Base-by-base conservation (phyloP, 768 basidiomycete genomes). In the Russula virescens region DNA sequence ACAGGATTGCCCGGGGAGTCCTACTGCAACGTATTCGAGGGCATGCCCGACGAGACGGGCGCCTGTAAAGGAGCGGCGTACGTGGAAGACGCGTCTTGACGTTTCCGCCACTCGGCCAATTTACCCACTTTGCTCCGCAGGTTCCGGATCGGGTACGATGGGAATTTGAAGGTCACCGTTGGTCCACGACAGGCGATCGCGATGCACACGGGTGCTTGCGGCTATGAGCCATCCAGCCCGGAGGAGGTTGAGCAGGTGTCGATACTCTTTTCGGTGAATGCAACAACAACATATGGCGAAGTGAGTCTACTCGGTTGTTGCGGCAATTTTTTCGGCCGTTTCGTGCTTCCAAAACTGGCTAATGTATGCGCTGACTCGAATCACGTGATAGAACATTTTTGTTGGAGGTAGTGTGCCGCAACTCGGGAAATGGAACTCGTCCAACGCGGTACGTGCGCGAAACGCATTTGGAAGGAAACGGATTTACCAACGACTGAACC, bases 21-120 rank as follows among this genome's bases (percentile, higher is more conserved):
- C 5, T 88, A 88, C 67, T 88, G 87, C 72, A 83, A 89, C 70
- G 83, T 87, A 21, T 75, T 86, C 40, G 79, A 76, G 53, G 86
- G 86, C 11, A 70, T 66, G 35, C 75, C 71, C 31, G 71, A 71
- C 0, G 71, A 71, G 0, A 65, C 61, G 1, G 80, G 79, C 1
- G 58, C 67, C 1, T 89, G 87, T 70, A 77, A 80, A 0, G 85
- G 85, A 0, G 61, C 73, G 34, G 71, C 74, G 85, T 87, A 40
- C 26, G 64, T 61, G 11, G n/a, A 14, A 11, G 16, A 31, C 9
- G 21, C 23, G 0, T 34, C 5, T 40, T 26, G 14, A 26, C 18
- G 18, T 19, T 13, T 5, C 8, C 31, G 31, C 31, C 18, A 43
- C 6, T 35, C 21, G 14, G 28, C 26, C 21, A 18, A 25, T 10